These are phyloP conservation scores for Striga asiatica DNA, from an alignment of 257 asterid species.

Conservation along the genomic window DNA sequence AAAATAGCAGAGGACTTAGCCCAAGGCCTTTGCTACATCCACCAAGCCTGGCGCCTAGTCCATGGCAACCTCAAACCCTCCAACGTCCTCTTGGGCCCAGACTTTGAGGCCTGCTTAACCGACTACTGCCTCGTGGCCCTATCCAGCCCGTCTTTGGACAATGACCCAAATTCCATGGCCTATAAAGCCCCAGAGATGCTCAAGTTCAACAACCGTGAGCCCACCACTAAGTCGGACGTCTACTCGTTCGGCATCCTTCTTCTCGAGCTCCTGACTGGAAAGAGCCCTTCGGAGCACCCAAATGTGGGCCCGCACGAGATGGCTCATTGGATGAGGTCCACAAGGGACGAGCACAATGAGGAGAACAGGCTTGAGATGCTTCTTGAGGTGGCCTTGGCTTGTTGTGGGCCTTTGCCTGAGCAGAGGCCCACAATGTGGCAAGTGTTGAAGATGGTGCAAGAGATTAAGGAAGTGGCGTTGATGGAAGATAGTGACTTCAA, in stretches of 20 bases:
- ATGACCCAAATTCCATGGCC: slow-evolving; percentile 36
- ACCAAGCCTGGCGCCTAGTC: slow-evolving; percentile 91
- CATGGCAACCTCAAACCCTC: slow-evolving; percentile 88
- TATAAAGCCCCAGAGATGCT: slow-evolving; percentile 57
- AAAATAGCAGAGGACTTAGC: slow-evolving; percentile 72
- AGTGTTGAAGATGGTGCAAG: slow-evolving; percentile 87
- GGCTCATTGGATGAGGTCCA: slow-evolving; percentile 58
- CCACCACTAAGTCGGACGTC: slow-evolving; percentile 60
- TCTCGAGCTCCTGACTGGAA: slow-evolving; percentile 74
- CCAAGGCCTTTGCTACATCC: slow-evolving; percentile 82
- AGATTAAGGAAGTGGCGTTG: slow-evolving; percentile 56
- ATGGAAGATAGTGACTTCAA: slow-evolving; percentile 50
- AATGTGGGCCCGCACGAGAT: slow-evolving; percentile 30
- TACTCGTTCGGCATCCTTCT: slow-evolving; percentile 72
- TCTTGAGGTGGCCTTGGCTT: slow-evolving; percentile 69
- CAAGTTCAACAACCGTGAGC: slow-evolving; percentile 24
- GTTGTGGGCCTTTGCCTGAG: slow-evolving; percentile 48
- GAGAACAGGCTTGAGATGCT: slow-evolving; percentile 56
- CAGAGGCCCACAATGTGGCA: slow-evolving; percentile 96
- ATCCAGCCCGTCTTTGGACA: slow-evolving; percentile 18
- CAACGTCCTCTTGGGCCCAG: slow-evolving; percentile 64
- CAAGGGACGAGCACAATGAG: slow-evolving; percentile 46
- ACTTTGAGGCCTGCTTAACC: slow-evolving; percentile 69
- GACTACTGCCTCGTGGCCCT: slow-evolving; percentile 57
- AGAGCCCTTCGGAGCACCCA: slow-evolving; percentile 53